Conservation (phyloP, 148 eudicot genomes). For the Diospyros kaki region DNA sequence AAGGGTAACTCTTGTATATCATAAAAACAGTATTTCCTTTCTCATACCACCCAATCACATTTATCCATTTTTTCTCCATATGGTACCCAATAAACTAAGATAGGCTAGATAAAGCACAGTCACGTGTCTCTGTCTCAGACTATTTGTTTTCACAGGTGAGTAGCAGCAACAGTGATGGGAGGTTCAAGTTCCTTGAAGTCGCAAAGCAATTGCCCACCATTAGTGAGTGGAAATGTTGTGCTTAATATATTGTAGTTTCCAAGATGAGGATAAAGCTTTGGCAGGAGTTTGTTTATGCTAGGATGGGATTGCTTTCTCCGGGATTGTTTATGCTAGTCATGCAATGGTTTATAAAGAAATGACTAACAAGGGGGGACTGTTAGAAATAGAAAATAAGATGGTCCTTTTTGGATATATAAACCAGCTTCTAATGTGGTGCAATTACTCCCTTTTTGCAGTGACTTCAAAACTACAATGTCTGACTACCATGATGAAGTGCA, state of each 20-base stretch:
- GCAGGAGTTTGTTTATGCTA: too few species aligned
- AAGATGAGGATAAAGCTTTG: neutral
- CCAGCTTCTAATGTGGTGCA: neutral
- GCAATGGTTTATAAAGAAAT: neutral
- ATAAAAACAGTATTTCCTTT: neutral
- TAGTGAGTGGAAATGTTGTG: conserved; percentile 38
- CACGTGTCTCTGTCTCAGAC: neutral
- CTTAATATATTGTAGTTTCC: neutral
- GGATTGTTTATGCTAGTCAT: too few species aligned
- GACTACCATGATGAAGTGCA: conserved; percentile 78
- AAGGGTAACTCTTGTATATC: neutral
- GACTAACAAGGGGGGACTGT: neutral
- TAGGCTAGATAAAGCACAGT: neutral
- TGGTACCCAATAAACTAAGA: neutral
- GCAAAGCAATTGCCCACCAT: conserved; percentile 73
- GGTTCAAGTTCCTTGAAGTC: conserved; percentile 61
- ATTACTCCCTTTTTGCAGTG: conserved; percentile 38
- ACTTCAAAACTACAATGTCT: conserved; percentile 59
- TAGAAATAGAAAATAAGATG: neutral
- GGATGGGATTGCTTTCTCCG: too few species aligned
- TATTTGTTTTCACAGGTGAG: conserved; percentile 41
- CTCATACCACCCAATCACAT: neutral
- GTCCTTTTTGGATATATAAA: neutral
- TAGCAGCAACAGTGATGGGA: conserved; percentile 38
- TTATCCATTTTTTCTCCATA: neutral